Percentiles rank a stretch among this genome's conserved stretches.
Conservation (phyloP, 2,329 filamentous ascomycete species). For the Elsinoe australis region DNA sequence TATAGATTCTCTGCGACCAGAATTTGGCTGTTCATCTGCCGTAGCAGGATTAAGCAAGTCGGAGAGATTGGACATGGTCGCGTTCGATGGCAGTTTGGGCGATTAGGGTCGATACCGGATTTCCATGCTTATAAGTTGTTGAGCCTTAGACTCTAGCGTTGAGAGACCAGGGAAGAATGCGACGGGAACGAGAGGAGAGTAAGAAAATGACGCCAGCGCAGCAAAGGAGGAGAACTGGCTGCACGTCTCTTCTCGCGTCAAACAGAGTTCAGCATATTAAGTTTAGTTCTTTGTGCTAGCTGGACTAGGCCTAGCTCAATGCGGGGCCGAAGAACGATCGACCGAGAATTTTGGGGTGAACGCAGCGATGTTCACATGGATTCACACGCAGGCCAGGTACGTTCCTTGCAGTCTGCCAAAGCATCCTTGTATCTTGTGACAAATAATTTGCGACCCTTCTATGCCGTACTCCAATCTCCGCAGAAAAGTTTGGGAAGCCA, state of each 20-base stretch:
- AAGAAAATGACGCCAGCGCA: conserved; percentile 12
- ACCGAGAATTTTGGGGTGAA: conserved; percentile 11
- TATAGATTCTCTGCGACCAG: conserved; percentile 23
- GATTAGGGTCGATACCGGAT: neutral
- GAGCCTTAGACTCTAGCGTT: neutral
- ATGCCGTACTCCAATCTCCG: too few relatives aligned
- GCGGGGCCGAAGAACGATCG: conserved; percentile 2
- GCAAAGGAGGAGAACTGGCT: neutral
- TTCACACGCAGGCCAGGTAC: too few relatives aligned
- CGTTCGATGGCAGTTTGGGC: neutral
- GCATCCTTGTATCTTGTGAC: too few relatives aligned
- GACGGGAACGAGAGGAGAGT: conserved; percentile 8
- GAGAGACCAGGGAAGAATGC: neutral
- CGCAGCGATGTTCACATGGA: conserved; percentile 3
- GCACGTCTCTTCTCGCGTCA: conserved; percentile 10
- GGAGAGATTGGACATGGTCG: conserved; percentile 25
- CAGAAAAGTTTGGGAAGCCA: too few relatives aligned
- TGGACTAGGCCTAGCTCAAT: neutral
- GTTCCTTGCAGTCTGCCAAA: too few relatives aligned
- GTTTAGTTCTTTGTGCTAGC: neutral
- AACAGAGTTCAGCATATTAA: conserved; percentile 7
- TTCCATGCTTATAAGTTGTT: conserved; percentile 2
- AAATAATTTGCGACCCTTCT: too few relatives aligned
- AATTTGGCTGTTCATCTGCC: conserved; percentile 17
- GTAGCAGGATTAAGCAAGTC: conserved; percentile 34